A percentile compares a stretch with the other conserved stretches of the same genome.
These are phyloP conservation scores for Apiospora sp. DNA, from an alignment of 2,329 filamentous ascomycete genomes.

Conservation along the genomic window DNA sequence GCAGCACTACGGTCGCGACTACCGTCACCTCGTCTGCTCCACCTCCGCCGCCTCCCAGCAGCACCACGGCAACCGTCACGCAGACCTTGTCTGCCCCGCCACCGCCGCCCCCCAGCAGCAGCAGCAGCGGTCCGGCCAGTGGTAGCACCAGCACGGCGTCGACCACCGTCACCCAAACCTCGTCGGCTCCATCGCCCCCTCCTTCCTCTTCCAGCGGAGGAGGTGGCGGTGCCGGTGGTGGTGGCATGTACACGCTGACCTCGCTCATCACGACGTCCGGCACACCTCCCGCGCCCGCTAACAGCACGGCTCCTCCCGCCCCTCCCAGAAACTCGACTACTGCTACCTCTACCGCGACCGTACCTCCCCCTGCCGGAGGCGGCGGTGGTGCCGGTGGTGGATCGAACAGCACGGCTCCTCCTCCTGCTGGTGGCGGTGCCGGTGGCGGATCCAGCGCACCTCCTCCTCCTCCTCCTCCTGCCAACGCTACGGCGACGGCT, in stretches of 20 bases:
- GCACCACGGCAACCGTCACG: not conserved
- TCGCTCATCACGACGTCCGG: constrained; percentile 6
- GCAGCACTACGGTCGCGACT: not conserved
- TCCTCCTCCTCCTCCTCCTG: not conserved
- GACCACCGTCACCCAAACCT: not conserved
- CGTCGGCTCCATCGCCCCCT: not conserved
- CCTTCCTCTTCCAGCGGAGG: not conserved
- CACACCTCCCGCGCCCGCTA: not conserved
- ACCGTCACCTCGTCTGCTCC: not conserved
- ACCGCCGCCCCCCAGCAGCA: not conserved
- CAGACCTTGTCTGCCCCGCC: not conserved
- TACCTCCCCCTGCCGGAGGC: not conserved
- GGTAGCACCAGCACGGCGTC: not conserved
- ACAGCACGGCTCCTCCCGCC: not conserved
- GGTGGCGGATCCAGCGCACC: not conserved
- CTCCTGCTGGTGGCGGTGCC: not conserved
- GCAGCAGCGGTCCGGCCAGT: not conserved
- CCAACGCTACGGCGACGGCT: not conserved
- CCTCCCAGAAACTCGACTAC: not conserved
- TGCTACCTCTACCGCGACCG: not conserved
- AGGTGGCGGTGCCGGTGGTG: not conserved
- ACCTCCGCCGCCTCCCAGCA: not conserved
- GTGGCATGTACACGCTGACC: constrained; percentile 3
- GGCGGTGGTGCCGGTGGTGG: not conserved
- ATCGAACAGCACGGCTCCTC: not conserved